These are phyloP conservation scores for Sphaerulina musiva DNA, from an alignment of 2,329 filamentous ascomycete genomes.

Conservation along the genomic window DNA sequence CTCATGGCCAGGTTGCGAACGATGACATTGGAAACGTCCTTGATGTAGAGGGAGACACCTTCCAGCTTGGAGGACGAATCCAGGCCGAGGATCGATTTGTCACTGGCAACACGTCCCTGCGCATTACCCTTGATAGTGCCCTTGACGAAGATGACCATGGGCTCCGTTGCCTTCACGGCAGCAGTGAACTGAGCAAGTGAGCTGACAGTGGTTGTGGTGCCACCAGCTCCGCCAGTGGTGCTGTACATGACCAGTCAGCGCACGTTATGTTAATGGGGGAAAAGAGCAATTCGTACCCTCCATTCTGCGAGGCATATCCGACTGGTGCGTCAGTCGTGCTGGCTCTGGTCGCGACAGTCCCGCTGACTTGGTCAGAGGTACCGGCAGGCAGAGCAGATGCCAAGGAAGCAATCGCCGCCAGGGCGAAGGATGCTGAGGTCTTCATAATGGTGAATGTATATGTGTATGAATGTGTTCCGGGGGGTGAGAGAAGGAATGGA, in stretches of 20 bases:
- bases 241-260: conserved; percentile 10
- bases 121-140: conserved; percentile 32
- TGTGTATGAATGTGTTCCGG: background rate
- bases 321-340: conserved; percentile 11
- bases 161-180: conserved; percentile 31
- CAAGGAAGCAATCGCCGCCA: conserved; percentile 25
- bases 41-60: conserved; percentile 45
- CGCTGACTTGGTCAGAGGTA: conserved; percentile 1
- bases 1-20: conserved; percentile 51
- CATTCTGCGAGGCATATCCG: conserved; percentile 28
- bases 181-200: conserved; percentile 39
- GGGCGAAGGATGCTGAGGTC: conserved; percentile 19
- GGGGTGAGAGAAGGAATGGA: conserved; percentile 8
- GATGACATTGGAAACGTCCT: conserved; percentile 49
- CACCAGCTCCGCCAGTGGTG: conserved; percentile 45
- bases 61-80: conserved; percentile 40
- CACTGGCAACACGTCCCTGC: conserved; percentile 35
- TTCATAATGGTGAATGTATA: conserved; percentile 9
- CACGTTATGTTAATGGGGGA: background rate
- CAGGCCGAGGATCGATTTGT: conserved; percentile 49
- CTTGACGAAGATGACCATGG: conserved; percentile 43
- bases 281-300: conserved; percentile 15
- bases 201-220: conserved; percentile 42
- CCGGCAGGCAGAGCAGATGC: conserved; percentile 18
- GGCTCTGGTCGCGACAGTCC: background rate